These are phyloP conservation scores for Phytopythium ostracodes DNA, from an alignment of 352 stramenopile genomes.

Conservation along the genomic window DNA sequence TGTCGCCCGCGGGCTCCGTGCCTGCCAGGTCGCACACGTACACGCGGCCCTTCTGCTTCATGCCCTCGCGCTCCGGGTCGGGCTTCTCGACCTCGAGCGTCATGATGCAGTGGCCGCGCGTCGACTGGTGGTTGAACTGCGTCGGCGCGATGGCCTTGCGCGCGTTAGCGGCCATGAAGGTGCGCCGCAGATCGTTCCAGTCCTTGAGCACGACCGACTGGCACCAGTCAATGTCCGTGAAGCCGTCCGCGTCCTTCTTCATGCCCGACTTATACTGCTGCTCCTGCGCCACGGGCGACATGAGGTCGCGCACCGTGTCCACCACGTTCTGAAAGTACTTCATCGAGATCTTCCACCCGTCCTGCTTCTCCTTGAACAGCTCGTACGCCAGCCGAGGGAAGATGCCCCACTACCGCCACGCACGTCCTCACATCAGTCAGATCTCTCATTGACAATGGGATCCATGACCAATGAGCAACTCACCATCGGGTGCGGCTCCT, in stretches of 20 bases:
- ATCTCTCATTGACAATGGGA: neutral
- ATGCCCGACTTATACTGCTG: slow-evolving; percentile 95
- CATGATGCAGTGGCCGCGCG: slow-evolving; percentile 94
- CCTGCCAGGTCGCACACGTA: slow-evolving; percentile 94
- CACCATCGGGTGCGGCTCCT: slow-evolving; percentile 79
- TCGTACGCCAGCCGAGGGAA: slow-evolving; percentile 92
- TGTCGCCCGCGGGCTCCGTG: slow-evolving; percentile 92
- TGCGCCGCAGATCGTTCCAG: slow-evolving; percentile 91
- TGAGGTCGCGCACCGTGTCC: slow-evolving; percentile 93
- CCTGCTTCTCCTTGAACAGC: slow-evolving; percentile 92
- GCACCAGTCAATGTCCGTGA: slow-evolving; percentile 96
- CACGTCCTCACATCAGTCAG: neutral
- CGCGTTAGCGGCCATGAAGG: slow-evolving; percentile 90
- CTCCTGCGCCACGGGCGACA: slow-evolving; percentile 91
- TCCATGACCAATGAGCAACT: neutral
- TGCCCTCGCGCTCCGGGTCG: slow-evolving; percentile 84
- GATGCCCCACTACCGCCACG: slow-evolving; percentile 73
- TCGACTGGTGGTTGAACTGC: slow-evolving; percentile 95
- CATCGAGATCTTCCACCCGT: slow-evolving; percentile 96
- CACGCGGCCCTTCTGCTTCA: slow-evolving; percentile 88
- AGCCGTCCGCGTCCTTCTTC: slow-evolving; percentile 92
- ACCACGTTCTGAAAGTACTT: slow-evolving; percentile 98
- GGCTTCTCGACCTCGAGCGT: slow-evolving; percentile 93
- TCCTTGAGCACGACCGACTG: slow-evolving; percentile 89
- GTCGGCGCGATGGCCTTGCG: slow-evolving; percentile 92